Evolutionary conservation across 2,329 filamentous ascomycete genomes (phyloP).

Genomic region (Curvularia hawaiiensis): DNA sequence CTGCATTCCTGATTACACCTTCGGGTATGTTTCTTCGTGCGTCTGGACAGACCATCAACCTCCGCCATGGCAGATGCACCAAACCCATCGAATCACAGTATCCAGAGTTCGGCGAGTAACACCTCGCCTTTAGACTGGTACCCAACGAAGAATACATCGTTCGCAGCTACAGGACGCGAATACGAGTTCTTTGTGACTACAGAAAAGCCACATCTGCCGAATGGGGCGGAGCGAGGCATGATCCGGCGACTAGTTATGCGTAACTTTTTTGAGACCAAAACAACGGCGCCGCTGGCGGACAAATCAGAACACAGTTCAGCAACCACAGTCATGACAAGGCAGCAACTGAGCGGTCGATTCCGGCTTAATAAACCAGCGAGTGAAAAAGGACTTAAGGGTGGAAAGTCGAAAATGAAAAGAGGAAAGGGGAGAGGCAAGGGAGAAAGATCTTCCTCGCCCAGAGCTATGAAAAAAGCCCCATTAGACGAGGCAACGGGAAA

Average conservation of each 20-base stretch:
- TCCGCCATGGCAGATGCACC: neutral
- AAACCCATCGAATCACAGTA: neutral
- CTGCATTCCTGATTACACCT: neutral
- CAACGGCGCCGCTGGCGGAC: constrained; percentile 6
- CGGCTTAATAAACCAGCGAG: constrained; percentile 13
- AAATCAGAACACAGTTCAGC: constrained; percentile 25
- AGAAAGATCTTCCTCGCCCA: neutral
- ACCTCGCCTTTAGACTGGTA: neutral
- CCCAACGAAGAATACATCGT: neutral
- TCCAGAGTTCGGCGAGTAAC: neutral
- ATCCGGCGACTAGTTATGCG: constrained; percentile 38
- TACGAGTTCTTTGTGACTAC: constrained; percentile 39
- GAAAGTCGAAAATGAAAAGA: neutral
- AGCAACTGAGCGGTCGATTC: constrained; percentile 30
- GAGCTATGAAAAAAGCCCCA: neutral
- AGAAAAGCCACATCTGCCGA: constrained; percentile 28
- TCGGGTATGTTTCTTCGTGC: neutral
- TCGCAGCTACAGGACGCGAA: constrained; percentile 18
- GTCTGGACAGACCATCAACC: neutral
- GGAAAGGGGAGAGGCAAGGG: neutral
- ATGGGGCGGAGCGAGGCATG: constrained; percentile 23
- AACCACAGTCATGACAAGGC: constrained; percentile 28
- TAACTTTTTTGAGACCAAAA: constrained; percentile 34
- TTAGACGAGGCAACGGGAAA: neutral
- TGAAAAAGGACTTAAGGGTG: neutral